A percentile compares a stretch with the other conserved stretches of the same genome.
phyloP scores from a whole-genome alignment of 2,329 filamentous ascomycete species.

The Xylariaceae sp. region DNA sequence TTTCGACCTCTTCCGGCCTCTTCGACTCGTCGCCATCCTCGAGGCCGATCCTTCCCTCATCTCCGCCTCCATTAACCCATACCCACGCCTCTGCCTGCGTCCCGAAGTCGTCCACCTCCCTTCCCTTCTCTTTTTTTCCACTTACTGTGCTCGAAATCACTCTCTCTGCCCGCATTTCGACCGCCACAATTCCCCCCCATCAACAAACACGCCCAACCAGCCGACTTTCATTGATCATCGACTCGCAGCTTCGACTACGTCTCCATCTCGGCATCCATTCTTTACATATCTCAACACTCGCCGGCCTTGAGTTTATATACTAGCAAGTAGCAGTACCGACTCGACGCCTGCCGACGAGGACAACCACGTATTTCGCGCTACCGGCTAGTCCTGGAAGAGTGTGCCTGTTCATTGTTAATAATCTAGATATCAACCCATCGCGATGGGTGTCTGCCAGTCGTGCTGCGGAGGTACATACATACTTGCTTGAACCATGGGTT shows the following conservation, averaged over 20 bases:
- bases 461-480: constrained; percentile 33
- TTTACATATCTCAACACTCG: neutral
- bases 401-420: constrained; percentile 7
- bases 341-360: neutral
- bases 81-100: neutral
- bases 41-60: constrained; percentile 6
- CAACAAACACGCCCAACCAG: constrained; percentile 2
- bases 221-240: constrained; percentile 6
- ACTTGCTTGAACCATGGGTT: constrained; percentile 5
- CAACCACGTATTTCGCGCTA: neutral
- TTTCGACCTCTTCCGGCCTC: neutral
- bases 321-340: constrained; percentile 1
- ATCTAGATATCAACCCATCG: constrained; percentile 18
- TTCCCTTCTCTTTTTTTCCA: neutral
- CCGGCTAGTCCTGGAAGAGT: neutral
- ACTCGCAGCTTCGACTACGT: neutral
- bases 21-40: neutral
- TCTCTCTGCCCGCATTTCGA: neutral
- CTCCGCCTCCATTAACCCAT: neutral
- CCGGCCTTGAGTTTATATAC: neutral
- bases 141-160: neutral
- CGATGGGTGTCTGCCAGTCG: constrained; percentile 35
- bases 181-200: neutral
- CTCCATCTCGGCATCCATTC: constrained; percentile 1
- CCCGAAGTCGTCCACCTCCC: neutral